These are phyloP conservation scores for Colletotrichum acutatum DNA, from an alignment of 2,329 filamentous ascomycete genomes.

Conservation along the genomic window DNA sequence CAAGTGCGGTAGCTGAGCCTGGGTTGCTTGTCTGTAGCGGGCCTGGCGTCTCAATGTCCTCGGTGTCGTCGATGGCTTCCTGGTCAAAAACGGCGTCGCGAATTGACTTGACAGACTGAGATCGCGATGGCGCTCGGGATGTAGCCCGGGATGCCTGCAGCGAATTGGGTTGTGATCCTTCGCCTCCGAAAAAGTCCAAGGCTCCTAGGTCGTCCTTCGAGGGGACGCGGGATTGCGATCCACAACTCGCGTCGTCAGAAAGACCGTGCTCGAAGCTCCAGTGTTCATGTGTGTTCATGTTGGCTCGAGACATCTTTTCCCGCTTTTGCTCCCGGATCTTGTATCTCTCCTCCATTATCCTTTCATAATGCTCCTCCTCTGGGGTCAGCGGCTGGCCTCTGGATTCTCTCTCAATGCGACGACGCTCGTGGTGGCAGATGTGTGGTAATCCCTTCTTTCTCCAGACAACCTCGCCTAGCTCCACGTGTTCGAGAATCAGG, in stretches of 20 bases:
- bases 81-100: slow-evolving; percentile 25
- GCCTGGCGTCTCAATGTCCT: slow-evolving; percentile 65
- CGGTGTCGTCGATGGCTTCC: slow-evolving; percentile 45
- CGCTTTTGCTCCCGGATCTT: slow-evolving; percentile 67
- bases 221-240: slow-evolving; percentile 56
- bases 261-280: slow-evolving; percentile 89
- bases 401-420: slow-evolving; percentile 80
- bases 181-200: slow-evolving; percentile 43
- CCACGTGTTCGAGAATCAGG: slow-evolving; percentile 95
- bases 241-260: slow-evolving; percentile 59
- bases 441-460: slow-evolving; percentile 87
- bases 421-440: slow-evolving; percentile 85
- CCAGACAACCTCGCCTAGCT: slow-evolving; percentile 95
- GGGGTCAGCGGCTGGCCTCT: slow-evolving; percentile 66
- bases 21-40: slow-evolving; percentile 61
- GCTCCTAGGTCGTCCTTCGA: slow-evolving; percentile 53
- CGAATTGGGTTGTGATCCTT: slow-evolving; percentile 51
- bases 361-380: slow-evolving; percentile 70
- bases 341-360: slow-evolving; percentile 68
- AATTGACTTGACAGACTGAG: slow-evolving; percentile 58
- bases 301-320: slow-evolving; percentile 62
- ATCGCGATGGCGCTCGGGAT: slow-evolving; percentile 60
- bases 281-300: slow-evolving; percentile 67
- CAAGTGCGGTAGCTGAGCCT: slow-evolving; percentile 69
- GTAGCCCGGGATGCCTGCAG: slow-evolving; percentile 52